A percentile compares a stretch with the other conserved stretches of the same genome.
Evolutionary conservation across 345 rosid genomes (phyloP).

Genomic region (Pistacia vera): DNA sequence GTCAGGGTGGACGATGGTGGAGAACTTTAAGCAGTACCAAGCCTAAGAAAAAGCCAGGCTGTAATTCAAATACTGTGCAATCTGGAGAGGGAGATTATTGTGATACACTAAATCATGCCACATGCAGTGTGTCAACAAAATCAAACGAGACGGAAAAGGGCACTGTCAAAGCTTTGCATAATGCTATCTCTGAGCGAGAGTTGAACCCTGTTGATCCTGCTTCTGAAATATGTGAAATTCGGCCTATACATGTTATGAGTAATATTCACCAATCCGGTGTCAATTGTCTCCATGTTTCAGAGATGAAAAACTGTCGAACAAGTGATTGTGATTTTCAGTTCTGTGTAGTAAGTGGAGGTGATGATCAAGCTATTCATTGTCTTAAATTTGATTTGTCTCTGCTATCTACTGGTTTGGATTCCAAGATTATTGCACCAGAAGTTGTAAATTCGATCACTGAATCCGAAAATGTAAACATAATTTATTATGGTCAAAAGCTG

Average conservation of each 20-base stretch:
- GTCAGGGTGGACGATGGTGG: slow-evolving; percentile 95
- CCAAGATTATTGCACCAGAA: slow-evolving; percentile 19
- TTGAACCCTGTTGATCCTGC: slow-evolving; percentile 32
- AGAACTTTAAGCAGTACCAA: slow-evolving; percentile 39
- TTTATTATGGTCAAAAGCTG: slow-evolving; percentile 29
- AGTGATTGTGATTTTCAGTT: slow-evolving; percentile 38
- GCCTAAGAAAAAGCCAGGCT: slow-evolving; percentile 29
- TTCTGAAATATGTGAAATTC: slow-evolving; percentile 54
- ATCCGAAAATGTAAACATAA: slow-evolving; percentile 23
- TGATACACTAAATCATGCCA: slow-evolving; percentile 17
- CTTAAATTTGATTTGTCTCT: slow-evolving; percentile 44
- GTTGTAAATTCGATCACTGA: slow-evolving; percentile 15
- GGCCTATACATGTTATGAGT: slow-evolving; percentile 53
- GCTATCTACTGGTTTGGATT: slow-evolving; percentile 19
- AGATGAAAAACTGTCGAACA: slow-evolving; percentile 31
- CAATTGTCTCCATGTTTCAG: slow-evolving; percentile 78
- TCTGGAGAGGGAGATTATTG: slow-evolving; percentile 21
- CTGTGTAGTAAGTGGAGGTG: slow-evolving; percentile 81
- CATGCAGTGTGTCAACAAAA: slow-evolving; percentile 20
- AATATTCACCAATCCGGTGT: slow-evolving; percentile 87
- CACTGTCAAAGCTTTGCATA: slow-evolving; percentile 24
- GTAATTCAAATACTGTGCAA: slow-evolving; percentile 19
- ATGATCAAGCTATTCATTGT: slow-evolving; percentile 88
- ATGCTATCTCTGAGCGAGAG: slow-evolving; percentile 30
- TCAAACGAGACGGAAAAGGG: slow-evolving; percentile 20